These are phyloP conservation scores for Verbena officinalis DNA, from an alignment of 257 asterid species.

Conservation along the genomic window DNA sequence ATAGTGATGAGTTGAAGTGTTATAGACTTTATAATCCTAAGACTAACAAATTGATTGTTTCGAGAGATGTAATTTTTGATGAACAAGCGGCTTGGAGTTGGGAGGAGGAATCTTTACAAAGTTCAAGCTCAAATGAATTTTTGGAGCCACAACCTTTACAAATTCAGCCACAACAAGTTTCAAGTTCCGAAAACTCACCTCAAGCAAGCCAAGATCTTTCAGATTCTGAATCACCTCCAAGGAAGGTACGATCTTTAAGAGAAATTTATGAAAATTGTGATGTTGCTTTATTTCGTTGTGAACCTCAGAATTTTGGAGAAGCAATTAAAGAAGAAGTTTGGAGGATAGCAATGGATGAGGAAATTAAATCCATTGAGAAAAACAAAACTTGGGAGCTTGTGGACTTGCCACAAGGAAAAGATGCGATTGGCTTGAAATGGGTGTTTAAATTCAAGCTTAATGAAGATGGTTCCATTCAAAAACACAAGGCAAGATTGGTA, in stretches of 20 bases:
- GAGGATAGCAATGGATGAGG: not conserved
- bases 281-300: not conserved
- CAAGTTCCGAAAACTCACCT: too few relatives aligned
- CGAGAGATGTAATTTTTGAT: conserved; percentile 20
- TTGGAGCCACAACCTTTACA: not conserved
- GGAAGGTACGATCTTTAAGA: not conserved
- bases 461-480: not conserved
- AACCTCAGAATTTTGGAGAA: not conserved
- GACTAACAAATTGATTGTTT: conserved; percentile 2
- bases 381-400: not conserved
- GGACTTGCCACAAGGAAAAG: not conserved
- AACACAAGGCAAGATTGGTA: not conserved
- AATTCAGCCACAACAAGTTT: not conserved
- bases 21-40: conserved; percentile 7
- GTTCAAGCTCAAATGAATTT: not conserved
- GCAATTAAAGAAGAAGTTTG: not conserved
- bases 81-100: conserved; percentile 7
- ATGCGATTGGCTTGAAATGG: not conserved
- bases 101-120: too few relatives aligned
- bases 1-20: conserved; percentile 16
- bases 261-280: not conserved
- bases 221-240: not conserved
- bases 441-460: not conserved
- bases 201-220: not conserved
- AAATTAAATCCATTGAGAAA: not conserved